phyloP scores from a whole-genome alignment of 2,329 filamentous ascomycete species.

The Cercospora sesami region DNA sequence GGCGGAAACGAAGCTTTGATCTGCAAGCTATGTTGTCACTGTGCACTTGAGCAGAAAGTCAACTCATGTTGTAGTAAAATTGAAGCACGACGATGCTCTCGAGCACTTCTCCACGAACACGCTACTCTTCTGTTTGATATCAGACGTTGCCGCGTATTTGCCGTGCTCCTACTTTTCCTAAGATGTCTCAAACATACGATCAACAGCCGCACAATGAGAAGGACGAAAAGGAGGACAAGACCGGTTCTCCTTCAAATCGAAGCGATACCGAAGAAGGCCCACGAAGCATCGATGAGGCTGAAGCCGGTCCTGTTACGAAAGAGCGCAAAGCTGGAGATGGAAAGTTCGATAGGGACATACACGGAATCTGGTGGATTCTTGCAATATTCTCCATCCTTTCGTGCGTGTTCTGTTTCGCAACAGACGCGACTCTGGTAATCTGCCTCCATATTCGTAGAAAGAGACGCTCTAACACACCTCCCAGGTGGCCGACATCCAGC shows the following conservation, averaged over 20 bases:
- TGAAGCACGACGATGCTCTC: background rate
- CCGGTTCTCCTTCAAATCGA: background rate
- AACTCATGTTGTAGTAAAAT: background rate
- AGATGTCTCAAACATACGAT: background rate
- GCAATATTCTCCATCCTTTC: background rate
- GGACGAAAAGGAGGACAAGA: background rate
- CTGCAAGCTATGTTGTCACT: background rate
- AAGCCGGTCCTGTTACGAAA: background rate
- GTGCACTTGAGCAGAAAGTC: background rate
- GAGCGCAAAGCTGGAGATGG: background rate
- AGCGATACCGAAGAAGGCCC: background rate
- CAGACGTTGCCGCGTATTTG: background rate
- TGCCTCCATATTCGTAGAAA: background rate
- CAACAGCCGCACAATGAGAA: background rate
- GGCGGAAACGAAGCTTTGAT: background rate
- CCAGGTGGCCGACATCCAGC: background rate
- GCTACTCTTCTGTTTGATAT: background rate
- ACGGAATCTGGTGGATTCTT: background rate
- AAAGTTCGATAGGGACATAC: background rate
- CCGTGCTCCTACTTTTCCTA: background rate
- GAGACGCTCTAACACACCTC: background rate
- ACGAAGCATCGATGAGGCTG: background rate
- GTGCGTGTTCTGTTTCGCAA: background rate
- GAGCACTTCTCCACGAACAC: background rate
- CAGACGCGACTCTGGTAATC: background rate